Evolutionary conservation across 2,329 filamentous ascomycete species (phyloP), one percentile per base, ranked within the genome.

Genomic region (Cytospora piceicola): DNA sequence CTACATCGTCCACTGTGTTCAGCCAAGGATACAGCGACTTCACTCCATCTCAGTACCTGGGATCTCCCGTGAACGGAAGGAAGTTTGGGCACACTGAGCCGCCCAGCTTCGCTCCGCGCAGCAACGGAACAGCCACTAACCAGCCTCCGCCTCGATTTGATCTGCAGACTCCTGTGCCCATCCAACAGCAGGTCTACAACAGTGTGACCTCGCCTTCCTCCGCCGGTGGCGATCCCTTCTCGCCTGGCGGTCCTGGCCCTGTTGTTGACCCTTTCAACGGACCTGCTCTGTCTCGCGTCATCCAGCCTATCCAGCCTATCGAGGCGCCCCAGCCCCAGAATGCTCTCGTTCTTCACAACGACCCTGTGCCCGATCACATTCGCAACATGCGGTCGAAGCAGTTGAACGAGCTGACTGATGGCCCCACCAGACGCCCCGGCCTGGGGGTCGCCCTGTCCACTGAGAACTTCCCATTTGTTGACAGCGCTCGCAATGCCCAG

Each of bases 401-500:
- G 68, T 73, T 85, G 24, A 76, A 76, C 51, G 67, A 64, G 0
- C 69, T 85, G 22, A 79, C 76, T 0, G 69, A 71, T 3, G 75
- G 75, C 1, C 68, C 70, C 0, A 72, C 68, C 5, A 77, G 78
- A 0, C 68, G 75, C 1, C 81, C 82, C 0, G 72, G 69, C 6
- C 58, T 77, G 0, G 68, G 75, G 1, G 68, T 69, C 1, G 78
- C 81, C 7, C 70, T 84, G 64, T 70, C 75, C 17, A 71, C 77
- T 0, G 66, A 69, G 7, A 78, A 79, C 67, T 82, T 84, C 56
- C 83, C 83, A 0, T 85, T 85, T 66, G 68, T 79, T 0, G 80
- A 82, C 66, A 74, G 75, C 8, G 76, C 75, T 4, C 71, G 73
- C 8, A 71, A 75, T 54, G 68, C 72, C 1, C 69, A 72, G 11